A percentile compares a stretch with the other conserved stretches of the same genome.
Evolutionary conservation across 257 asterid genomes (phyloP).

Genomic region (Salvia rosmarinus): DNA sequence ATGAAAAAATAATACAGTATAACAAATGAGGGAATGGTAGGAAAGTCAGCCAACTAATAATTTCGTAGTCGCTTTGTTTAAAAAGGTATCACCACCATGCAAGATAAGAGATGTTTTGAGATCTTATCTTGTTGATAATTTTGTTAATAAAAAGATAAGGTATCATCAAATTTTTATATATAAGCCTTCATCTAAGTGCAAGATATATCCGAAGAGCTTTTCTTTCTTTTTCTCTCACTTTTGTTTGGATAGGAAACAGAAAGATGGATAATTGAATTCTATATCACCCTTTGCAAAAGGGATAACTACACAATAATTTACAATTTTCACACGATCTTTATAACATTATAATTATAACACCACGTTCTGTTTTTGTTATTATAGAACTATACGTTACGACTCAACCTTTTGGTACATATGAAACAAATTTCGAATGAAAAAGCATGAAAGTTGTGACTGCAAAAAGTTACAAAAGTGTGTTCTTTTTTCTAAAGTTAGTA

Average conservation of each 20-base stretch:
- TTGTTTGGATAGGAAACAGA: too few species aligned
- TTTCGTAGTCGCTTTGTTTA: not conserved
- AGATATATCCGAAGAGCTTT: not conserved
- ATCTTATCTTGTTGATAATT: not conserved
- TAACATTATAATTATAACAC: too few species aligned
- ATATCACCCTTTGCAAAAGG: too few species aligned
- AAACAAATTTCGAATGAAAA: too few species aligned
- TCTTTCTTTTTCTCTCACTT: not conserved
- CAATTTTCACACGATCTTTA: too few species aligned
- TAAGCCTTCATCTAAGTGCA: not conserved
- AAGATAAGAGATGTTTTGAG: too few species aligned
- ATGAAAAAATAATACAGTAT: too few species aligned
- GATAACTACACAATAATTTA: too few species aligned
- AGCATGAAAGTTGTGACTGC: not conserved
- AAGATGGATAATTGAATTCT: too few species aligned
- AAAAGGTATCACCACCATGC: not conserved
- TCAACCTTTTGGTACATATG: too few species aligned
- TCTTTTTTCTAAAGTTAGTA: not conserved
- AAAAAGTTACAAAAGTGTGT: not conserved
- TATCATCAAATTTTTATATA: not conserved
- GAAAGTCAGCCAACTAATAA: not conserved
- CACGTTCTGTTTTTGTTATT: too few species aligned
- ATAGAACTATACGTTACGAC: too few species aligned
- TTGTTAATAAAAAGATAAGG: not conserved
- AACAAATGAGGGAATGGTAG: not conserved